Conservation (phyloP, 805 yeast species). For the Cyberlindnera amylophila region DNA sequence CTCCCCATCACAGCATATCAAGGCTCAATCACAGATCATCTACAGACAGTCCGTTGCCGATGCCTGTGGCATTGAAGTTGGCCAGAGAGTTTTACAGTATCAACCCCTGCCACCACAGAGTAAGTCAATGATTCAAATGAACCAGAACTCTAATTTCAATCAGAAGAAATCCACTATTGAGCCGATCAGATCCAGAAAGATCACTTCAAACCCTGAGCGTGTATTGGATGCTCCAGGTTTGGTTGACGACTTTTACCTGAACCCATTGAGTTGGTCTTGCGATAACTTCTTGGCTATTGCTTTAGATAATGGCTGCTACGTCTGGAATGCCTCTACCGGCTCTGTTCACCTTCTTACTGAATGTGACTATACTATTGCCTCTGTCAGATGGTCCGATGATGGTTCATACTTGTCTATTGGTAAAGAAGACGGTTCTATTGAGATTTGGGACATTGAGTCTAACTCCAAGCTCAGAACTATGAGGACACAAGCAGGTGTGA, state of each 20-base stretch:
- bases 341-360: slow-evolving; percentile 67
- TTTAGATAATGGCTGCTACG: slow-evolving; percentile 73
- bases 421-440: slow-evolving; percentile 74
- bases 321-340: slow-evolving; percentile 89
- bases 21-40: slow-evolving; percentile 39
- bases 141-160: slow-evolving; percentile 21
- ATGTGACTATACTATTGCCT: slow-evolving; percentile 53
- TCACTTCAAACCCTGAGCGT: slow-evolving; percentile 86
- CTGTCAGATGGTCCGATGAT: slow-evolving; percentile 88
- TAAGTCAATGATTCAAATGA: slow-evolving; percentile 24
- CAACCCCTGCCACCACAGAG: slow-evolving; percentile 77
- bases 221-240: slow-evolving; percentile 96
- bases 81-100: slow-evolving; percentile 79
- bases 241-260: slow-evolving; percentile 86
- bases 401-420: slow-evolving; percentile 85
- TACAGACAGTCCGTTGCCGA: slow-evolving; percentile 85
- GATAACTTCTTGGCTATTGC: slow-evolving; percentile 86
- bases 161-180: slow-evolving; percentile 40
- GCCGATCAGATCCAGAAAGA: slow-evolving; percentile 65
- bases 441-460: slow-evolving; percentile 90
- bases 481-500: slow-evolving; percentile 60
- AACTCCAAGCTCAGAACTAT: slow-evolving; percentile 73
- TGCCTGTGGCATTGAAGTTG: slow-evolving; percentile 87
- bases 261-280: slow-evolving; percentile 82
- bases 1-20: slow-evolving; percentile 40